Percentiles rank a stretch among this genome's conserved stretches.
These are phyloP conservation scores for Rhododendron kiyosumense DNA, from an alignment of 148 eudicot species.

Conservation along the genomic window DNA sequence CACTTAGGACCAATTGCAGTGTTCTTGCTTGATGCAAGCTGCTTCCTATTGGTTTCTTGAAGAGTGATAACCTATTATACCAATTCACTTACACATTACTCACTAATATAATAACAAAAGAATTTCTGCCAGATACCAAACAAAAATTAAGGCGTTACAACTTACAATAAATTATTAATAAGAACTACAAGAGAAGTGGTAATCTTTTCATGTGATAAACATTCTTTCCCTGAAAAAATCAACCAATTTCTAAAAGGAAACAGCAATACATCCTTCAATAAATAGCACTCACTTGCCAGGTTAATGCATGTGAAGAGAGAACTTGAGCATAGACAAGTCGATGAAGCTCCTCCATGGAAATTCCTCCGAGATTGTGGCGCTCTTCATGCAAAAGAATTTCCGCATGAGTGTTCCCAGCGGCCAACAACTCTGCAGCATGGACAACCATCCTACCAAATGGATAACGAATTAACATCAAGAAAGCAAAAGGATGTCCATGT, in stretches of 20 bases:
- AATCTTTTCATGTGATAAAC: neutral
- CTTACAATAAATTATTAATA: neutral
- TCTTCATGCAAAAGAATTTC: constrained; percentile 71
- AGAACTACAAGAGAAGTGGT: neutral
- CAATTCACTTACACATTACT: neutral
- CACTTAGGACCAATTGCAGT: neutral
- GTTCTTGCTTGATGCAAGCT: neutral
- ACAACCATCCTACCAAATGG: constrained; percentile 73
- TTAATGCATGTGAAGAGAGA: constrained; percentile 87
- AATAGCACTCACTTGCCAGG: constrained; percentile 77
- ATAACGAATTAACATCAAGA: neutral
- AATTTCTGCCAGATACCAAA: neutral
- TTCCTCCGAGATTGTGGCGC: constrained; percentile 66
- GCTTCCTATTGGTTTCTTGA: neutral
- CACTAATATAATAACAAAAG: neutral
- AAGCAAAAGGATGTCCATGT: neutral
- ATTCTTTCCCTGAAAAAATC: neutral
- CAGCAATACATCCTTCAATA: neutral
- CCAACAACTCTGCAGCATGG: constrained; percentile 89
- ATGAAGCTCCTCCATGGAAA: constrained; percentile 90
- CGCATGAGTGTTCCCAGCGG: constrained; percentile 74
- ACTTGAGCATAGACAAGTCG: constrained; percentile 94
- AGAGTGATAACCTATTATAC: neutral
- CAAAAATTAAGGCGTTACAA: neutral
- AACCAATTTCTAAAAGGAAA: neutral